Conservation (phyloP, 179 eudicot species). For the Actinidia arguta region DNA sequence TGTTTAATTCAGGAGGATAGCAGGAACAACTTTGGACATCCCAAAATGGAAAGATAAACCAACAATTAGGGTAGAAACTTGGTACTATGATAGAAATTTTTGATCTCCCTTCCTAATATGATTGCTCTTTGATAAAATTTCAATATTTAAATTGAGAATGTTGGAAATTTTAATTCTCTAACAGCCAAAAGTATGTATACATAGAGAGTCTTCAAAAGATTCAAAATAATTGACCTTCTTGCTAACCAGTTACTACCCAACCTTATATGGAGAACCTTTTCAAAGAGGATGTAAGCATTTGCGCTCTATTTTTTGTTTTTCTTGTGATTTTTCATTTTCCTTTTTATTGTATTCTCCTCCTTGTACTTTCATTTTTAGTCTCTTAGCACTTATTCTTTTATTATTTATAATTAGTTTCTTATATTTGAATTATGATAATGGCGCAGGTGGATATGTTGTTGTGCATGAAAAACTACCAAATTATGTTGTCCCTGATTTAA, state of each 20-base stretch:
- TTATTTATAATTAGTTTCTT: not conserved
- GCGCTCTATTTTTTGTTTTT: not conserved
- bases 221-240: not conserved
- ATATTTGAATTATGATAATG: not conserved
- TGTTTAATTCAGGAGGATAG: no score
- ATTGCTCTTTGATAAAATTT: not conserved
- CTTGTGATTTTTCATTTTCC: not conserved
- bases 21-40: no score
- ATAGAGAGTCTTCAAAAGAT: no score
- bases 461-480: constrained; percentile 39
- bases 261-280: not conserved
- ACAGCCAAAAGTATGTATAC: not conserved
- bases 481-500: constrained; percentile 50
- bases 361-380: not conserved
- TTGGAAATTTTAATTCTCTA: not conserved
- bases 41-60: no score
- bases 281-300: not conserved
- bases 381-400: no score
- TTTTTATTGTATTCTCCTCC: not conserved
- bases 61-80: no score
- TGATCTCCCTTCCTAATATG: no score
- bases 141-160: not conserved
- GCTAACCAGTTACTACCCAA: not conserved
- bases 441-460: constrained; percentile 48
- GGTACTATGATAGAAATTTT: no score